Base-by-base conservation (phyloP, 1,139 yeast species). In the Sugiyamaella japonica region DNA sequence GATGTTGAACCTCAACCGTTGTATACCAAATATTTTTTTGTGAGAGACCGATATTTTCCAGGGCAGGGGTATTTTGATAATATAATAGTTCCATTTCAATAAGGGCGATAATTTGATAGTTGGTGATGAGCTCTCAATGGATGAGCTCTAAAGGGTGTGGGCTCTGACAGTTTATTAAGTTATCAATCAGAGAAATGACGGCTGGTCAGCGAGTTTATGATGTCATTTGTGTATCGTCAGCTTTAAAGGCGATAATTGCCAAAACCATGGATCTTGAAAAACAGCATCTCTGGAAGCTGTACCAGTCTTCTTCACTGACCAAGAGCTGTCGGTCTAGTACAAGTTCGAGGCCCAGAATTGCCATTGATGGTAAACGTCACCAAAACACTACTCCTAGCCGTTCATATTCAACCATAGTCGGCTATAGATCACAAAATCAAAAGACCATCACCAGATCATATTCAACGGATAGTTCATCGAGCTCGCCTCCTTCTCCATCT, bases 141-240 rank as follows among this genome's bases (percentile, higher is more conserved):
- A 3, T 20, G 5, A 20, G 25, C 25, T 20, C 5, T 3, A 20
- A 6, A 6, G 25, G 25, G 3, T 3, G 25, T 20, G 25, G 25
- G 25, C 25, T 20, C 25, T 20, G 25, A 6, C 3, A 20, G 5
- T 13, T 25, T 12, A 39, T 23, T 29, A 13, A 16, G 17, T 39
- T 39, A 12, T 15, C 41, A 17, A 13, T 15, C 41, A 17, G 6
- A 20, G 37, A 29, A 25, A 52, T 52, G 50, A 59, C 53, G 51
- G 40, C 54, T n/a, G 62, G 59, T 12, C 54, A 52, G 40, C 36
- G 53, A 43, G 20, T 61, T 12, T 61, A 59, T 39, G 65, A 61
- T 49, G 59, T 57, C 12, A 31, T 52, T 25, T 51, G 62, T 15
- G 60, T 61, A 9, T 61, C 61, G 1, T 47, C 60, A 10, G 63